These are phyloP conservation scores for Pseudocercospora crystallina DNA, from an alignment of 2,329 filamentous ascomycete genomes.

Conservation along the genomic window DNA sequence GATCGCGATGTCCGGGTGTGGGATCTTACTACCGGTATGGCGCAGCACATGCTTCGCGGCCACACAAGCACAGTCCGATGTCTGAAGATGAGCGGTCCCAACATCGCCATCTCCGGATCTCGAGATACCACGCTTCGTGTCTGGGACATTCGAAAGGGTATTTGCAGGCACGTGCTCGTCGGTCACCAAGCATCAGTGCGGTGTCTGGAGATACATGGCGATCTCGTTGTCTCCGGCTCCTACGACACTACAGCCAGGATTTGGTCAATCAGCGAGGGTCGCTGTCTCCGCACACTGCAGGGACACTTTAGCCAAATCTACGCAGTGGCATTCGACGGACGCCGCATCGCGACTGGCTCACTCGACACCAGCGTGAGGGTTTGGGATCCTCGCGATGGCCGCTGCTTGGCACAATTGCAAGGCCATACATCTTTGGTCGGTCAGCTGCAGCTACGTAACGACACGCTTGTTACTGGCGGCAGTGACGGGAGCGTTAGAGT, in stretches of 20 bases:
- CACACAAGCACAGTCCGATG: slow-evolving; percentile 97
- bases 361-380: slow-evolving; percentile 95
- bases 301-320: slow-evolving; percentile 99
- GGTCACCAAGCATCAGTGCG: slow-evolving; percentile 94
- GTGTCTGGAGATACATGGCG: slow-evolving; percentile 92
- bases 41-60: slow-evolving; percentile 80
- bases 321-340: slow-evolving; percentile 94
- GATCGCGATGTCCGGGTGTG: slow-evolving; percentile 96
- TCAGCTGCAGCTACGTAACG: slow-evolving; percentile 90
- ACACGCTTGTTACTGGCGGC: slow-evolving; percentile 92
- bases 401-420: slow-evolving; percentile 87
- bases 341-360: slow-evolving; percentile 89
- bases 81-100: slow-evolving; percentile 93
- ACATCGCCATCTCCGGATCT: slow-evolving; percentile 93
- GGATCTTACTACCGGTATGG: slow-evolving; percentile 84
- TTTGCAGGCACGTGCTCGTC: slow-evolving; percentile 87
- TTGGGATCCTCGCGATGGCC: slow-evolving; percentile 66
- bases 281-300: slow-evolving; percentile 83
- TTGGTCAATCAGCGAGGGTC: slow-evolving; percentile 95
- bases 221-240: slow-evolving; percentile 95
- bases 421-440: slow-evolving; percentile 96
- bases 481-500: slow-evolving; percentile 95
- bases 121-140: slow-evolving; percentile 91
- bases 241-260: slow-evolving; percentile 97
- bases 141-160: slow-evolving; percentile 87